These are phyloP conservation scores for Phyllostachys edulis DNA, from an alignment of 176 grass and related monocot species.

Conservation along the genomic window DNA sequence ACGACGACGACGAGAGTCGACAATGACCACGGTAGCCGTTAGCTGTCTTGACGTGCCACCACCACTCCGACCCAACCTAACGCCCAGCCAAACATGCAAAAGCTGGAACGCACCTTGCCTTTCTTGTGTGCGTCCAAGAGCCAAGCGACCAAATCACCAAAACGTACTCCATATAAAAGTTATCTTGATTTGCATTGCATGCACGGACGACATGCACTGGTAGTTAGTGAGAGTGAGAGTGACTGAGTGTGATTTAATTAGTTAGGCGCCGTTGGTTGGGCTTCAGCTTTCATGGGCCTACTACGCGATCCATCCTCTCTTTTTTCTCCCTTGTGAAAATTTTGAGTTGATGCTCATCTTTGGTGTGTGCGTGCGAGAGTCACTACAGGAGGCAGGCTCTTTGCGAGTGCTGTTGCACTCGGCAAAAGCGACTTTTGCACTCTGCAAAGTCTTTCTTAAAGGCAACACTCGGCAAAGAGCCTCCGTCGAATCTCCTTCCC, in stretches of 20 bases:
- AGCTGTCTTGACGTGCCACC: constrained; percentile 1
- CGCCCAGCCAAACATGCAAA: neutral
- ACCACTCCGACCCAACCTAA: constrained; percentile 27
- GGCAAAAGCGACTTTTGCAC: no score
- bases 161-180: neutral
- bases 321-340: neutral
- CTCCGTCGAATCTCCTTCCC: no score
- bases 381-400: no score
- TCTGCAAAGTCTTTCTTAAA: no score
- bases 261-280: neutral
- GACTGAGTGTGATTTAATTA: neutral
- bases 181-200: neutral
- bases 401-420: no score
- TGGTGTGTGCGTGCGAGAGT: neutral
- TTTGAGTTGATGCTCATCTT: neutral
- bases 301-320: neutral
- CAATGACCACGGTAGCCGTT: neutral
- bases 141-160: neutral
- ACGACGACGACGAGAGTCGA: neutral
- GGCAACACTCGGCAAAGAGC: no score
- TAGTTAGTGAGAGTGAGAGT: no score
- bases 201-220: neutral
- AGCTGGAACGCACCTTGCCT: constrained; percentile 36
- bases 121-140: neutral
- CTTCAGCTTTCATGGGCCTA: neutral